Evolutionary conservation across 2,329 filamentous ascomycete genomes (phyloP), one percentile per base, ranked within the genome.

Genomic region (Colletotrichum shisoi): DNA sequence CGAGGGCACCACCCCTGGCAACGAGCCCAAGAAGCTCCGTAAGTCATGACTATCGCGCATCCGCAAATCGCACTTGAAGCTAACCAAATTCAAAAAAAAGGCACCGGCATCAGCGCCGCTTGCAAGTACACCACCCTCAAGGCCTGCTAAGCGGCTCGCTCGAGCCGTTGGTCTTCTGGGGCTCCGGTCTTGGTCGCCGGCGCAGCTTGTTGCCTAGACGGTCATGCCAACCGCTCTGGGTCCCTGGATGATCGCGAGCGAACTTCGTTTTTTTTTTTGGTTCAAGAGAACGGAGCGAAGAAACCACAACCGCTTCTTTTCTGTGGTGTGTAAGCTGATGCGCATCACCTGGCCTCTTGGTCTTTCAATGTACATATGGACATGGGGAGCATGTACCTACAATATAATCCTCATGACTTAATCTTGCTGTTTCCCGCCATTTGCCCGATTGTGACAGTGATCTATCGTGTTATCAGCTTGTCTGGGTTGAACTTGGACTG

Each of bases 11-110:
- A 56, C 46, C 62, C 66, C 66, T 48, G 68, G 68, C 66, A 44
- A 69, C 52, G 68, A 69, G 67, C 67, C 67, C 67, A 69, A 69
- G 67, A 63, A 69, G 59, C n/a, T 63, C 44, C 3, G 13, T 31
- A 31, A 31, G 27, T 31, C 27, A 31, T 31, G 27, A 31, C 27
- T 3, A 7, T 8, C 27, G 7, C 27, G n/a, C 27, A 31, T 31
- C 27, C 8, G 6, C 27, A 31, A 31, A 31, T 31, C 27, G 27
- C 8, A 8, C 8, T 31, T 31, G 6, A 31, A 31, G 27, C 27
- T 31, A 31, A 31, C 27, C 6, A 8, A 31, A 8, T 7, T 31
- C 7, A 6, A 8, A 31, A 6, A 8, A 31, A 31, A 31, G 27
- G 27, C 13, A 19, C 44, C 12, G 67, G 67, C 40, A 1, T 51